A percentile compares a stretch with the other conserved stretches of the same genome.
These are phyloP conservation scores for Termitomyces sp. DNA, from an alignment of 768 basidiomycete genomes.

Conservation along the genomic window DNA sequence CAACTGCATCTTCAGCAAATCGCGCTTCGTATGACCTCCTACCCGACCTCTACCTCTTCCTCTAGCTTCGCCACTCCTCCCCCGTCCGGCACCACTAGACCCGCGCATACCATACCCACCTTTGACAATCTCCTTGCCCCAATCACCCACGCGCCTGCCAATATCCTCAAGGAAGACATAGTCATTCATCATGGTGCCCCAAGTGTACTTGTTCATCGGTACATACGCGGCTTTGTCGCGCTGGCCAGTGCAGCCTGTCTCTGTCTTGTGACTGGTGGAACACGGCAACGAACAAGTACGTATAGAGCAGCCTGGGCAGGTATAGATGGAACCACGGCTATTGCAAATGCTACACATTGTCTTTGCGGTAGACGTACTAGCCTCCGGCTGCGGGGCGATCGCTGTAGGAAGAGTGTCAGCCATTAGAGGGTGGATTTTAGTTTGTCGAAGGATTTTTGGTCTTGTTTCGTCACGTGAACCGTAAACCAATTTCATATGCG, in stretches of 20 bases:
- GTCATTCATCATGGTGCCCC: slow-evolving; percentile 87
- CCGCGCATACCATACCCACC: slow-evolving; percentile 45
- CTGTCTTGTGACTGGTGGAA: slow-evolving; percentile 60
- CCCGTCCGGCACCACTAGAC: slow-evolving; percentile 13
- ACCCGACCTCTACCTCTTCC: slow-evolving; percentile 24
- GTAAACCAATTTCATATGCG: background rate
- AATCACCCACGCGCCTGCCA: slow-evolving; percentile 65
- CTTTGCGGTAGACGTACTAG: slow-evolving; percentile 11
- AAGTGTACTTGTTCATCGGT: slow-evolving; percentile 78
- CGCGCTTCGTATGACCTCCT: slow-evolving; percentile 49
- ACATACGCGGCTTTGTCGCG: slow-evolving; percentile 72
- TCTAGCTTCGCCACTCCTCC: slow-evolving; percentile 14
- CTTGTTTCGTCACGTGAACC: background rate
- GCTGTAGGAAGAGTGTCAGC: background rate
- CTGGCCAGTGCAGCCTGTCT: slow-evolving; percentile 59
- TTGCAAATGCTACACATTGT: slow-evolving; percentile 47
- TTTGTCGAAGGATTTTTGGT: background rate
- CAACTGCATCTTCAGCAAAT: slow-evolving; percentile 64
- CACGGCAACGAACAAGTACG: slow-evolving; percentile 72
- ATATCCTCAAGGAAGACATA: slow-evolving; percentile 84
- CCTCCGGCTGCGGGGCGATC: slow-evolving; percentile 5
- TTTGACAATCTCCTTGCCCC: slow-evolving; percentile 65
- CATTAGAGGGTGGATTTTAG: slow-evolving; percentile 1
- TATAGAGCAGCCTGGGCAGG: slow-evolving; percentile 70
- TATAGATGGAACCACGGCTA: slow-evolving; percentile 52